phyloP scores from a whole-genome alignment of 805 yeast genomes.

The Sungouiozyma intestinalis region DNA sequence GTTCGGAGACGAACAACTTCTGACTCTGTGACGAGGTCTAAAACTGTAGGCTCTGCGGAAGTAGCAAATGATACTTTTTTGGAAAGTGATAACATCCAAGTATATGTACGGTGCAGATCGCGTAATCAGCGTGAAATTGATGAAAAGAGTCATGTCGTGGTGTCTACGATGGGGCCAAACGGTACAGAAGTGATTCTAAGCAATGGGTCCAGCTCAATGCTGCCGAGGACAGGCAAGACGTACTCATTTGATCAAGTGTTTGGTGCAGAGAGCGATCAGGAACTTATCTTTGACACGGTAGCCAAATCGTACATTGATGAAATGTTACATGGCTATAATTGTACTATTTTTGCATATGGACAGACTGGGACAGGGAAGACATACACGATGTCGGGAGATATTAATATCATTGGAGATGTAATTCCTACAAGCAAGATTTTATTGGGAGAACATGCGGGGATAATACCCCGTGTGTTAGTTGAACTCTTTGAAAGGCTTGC shows the following conservation, averaged over 20 bases:
- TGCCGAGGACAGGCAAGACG: constrained; percentile 32
- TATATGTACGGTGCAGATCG: constrained; percentile 47
- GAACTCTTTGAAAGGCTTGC: constrained; percentile 43
- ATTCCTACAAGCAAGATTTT: constrained; percentile 18
- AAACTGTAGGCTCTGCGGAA: background rate
- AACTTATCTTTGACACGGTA: constrained; percentile 50
- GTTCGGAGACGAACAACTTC: background rate
- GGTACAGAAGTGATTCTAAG: constrained; percentile 34
- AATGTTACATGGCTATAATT: constrained; percentile 60
- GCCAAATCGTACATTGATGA: constrained; percentile 53
- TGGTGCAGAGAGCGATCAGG: constrained; percentile 74
- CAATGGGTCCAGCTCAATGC: constrained; percentile 5
- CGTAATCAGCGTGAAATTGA: constrained; percentile 44
- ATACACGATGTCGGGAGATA: constrained; percentile 62
- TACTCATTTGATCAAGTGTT: constrained; percentile 69
- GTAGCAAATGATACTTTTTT: background rate
- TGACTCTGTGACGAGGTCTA: background rate
- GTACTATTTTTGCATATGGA: constrained; percentile 77
- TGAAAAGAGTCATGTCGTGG: constrained; percentile 47
- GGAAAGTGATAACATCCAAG: constrained; percentile 34
- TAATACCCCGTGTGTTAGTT: constrained; percentile 50
- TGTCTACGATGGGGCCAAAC: constrained; percentile 37
- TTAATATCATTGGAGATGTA: constrained; percentile 32
- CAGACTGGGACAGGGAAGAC: constrained; percentile 87
- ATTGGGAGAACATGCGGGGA: constrained; percentile 42